These are phyloP conservation scores for Ilyonectria destructans DNA, from an alignment of 2,329 filamentous ascomycete species.

Conservation along the genomic window DNA sequence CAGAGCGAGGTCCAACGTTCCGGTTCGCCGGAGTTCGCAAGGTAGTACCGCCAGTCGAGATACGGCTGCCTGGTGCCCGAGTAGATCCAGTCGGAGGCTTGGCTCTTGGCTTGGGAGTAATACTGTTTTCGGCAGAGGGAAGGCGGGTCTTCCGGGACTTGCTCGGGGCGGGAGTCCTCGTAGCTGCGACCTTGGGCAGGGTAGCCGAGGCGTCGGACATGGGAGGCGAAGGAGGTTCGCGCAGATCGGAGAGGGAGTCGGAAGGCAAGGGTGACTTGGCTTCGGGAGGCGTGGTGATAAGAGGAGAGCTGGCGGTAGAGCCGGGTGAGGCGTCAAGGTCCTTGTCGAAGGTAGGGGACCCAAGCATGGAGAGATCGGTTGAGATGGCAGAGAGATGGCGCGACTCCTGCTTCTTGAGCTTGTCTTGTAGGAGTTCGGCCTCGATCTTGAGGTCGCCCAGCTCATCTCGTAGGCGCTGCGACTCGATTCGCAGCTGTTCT, in stretches of 20 bases:
- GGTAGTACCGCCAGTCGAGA: conserved; percentile 64
- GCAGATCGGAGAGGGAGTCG: conserved; percentile 74
- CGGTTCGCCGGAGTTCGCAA: conserved; percentile 64
- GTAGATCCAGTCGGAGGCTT: conserved; percentile 58
- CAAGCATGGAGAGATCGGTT: conserved; percentile 75
- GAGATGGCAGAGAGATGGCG: conserved; percentile 74
- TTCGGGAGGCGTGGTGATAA: conserved; percentile 88
- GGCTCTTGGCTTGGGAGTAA: conserved; percentile 72
- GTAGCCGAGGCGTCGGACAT: conserved; percentile 87
- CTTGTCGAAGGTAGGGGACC: conserved; percentile 81
- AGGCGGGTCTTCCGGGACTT: conserved; percentile 66
- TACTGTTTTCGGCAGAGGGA: conserved; percentile 69
- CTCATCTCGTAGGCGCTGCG: conserved; percentile 91
- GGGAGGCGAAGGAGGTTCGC: conserved; percentile 93
- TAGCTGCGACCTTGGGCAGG: conserved; percentile 65
- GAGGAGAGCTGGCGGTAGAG: conserved; percentile 92
- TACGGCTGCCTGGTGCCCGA: conserved; percentile 58
- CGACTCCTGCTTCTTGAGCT: conserved; percentile 81
- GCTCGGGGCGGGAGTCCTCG: conserved; percentile 51
- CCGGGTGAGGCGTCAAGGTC: conserved; percentile 82
- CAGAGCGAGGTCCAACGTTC: conserved; percentile 71
- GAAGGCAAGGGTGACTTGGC: conserved; percentile 75
- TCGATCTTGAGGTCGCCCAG: conserved; percentile 95
- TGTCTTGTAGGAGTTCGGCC: conserved; percentile 93
- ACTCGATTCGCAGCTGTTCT: conserved; percentile 89